Conservation (phyloP, 108 stramenopile genomes). For the Skeletonema menzelii region DNA sequence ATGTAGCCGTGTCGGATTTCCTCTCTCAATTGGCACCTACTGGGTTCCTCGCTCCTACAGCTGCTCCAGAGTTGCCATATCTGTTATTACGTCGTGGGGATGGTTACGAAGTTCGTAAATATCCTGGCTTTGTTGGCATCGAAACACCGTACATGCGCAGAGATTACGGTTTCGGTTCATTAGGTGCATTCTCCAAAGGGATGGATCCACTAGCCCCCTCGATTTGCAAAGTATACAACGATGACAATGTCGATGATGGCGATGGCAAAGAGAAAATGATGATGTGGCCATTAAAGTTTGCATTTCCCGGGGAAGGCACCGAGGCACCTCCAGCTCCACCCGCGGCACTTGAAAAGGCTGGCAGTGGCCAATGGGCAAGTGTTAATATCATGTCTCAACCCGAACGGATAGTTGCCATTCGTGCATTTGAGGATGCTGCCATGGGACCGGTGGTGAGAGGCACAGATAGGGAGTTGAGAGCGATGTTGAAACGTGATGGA, state of each 20-base stretch:
- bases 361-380: constrained; percentile 52
- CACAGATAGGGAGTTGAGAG: constrained; percentile 61
- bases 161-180: constrained; percentile 79
- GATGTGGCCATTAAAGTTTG: constrained; percentile 83
- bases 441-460: constrained; percentile 80
- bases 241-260: constrained; percentile 56
- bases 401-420: constrained; percentile 71
- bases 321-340: constrained; percentile 44
- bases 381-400: constrained; percentile 45
- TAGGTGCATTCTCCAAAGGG: constrained; percentile 74
- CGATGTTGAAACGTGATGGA: constrained; percentile 65
- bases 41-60: constrained; percentile 57
- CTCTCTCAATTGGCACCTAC: constrained; percentile 71
- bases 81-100: constrained; percentile 77
- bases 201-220: constrained; percentile 82
- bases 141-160: constrained; percentile 67
- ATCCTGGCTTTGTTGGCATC: constrained; percentile 66
- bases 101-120: constrained; percentile 82
- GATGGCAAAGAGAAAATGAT: constrained; percentile 60
- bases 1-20: constrained; percentile 75
- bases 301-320: constrained; percentile 52
- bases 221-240: constrained; percentile 68
- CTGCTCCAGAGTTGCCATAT: constrained; percentile 83
- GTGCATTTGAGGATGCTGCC: constrained; percentile 73
- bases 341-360: constrained; percentile 49